Base-by-base conservation (phyloP, 177 flowering plant species). In the Vitis hybrid region DNA sequence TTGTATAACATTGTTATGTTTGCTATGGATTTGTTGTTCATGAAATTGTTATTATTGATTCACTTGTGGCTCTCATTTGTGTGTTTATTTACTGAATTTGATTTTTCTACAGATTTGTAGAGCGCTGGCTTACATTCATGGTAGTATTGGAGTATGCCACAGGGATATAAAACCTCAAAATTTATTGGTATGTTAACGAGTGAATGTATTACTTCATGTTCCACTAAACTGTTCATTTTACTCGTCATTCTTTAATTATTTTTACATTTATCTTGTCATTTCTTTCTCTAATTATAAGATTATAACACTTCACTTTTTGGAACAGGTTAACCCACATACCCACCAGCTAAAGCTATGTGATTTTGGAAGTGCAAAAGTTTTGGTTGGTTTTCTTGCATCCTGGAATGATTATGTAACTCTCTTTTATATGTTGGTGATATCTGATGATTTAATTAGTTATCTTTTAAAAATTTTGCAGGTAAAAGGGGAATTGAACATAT, bases 81-180 rank as follows among this genome's bases (percentile, higher is more conserved):
- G 11, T 22, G 11, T 59, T 10, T 59, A 22, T 26, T 59, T 22
- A 22, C 29, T 3, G 48, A 39, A 39, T 39, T 12, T 74, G 57
- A 3, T 65, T 20, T 19, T 64, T 68, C 2, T 68, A 63, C 89
- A 93, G 98, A 91, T 93, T 18, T 93, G 88, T 68, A 77, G 97
- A 75, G 90, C 97, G 34, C 80, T 93, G 71, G 87, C 93, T 68
- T 93, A 93, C 76, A 89, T 92, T 70, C 97, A 92, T 76, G 86
- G 88, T 20, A 77, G 84, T 70, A 79, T 89, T 73, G 97, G 97
- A 55, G 95, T 93, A n/a, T 91, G 97, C 83, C 98, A 93, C 77
- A 86, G 98, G 75, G 98, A 93, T 79, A 88, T 93, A 71, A 93
- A 93, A 77, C 98, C 98, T 49, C 98, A 93, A 79, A 93, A 93